Evolutionary conservation across 2,329 filamentous ascomycete species (phyloP).

Genomic region (Scytalidium lignicola): DNA sequence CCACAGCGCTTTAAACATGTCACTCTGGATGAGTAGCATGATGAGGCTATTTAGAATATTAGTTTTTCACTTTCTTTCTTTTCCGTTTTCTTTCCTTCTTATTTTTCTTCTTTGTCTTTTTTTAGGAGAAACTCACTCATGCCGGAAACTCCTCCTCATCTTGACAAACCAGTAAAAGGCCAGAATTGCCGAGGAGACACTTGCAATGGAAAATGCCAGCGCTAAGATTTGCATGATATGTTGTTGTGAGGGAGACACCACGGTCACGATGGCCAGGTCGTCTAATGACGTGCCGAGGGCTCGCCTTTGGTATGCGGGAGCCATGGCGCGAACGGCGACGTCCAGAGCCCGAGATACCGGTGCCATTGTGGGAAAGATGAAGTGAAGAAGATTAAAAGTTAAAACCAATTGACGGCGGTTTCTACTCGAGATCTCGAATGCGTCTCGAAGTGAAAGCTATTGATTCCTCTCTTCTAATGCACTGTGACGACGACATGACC

Average conservation of each 20-base stretch:
- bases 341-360: not conserved
- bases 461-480: no score
- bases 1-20: conserved; percentile 66
- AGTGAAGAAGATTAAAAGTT: no score
- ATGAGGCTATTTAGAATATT: conserved; percentile 51
- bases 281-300: not conserved
- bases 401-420: no score
- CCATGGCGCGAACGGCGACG: not conserved
- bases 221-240: conserved; percentile 25
- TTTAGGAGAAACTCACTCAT: conserved; percentile 49
- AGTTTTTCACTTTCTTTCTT: conserved; percentile 3
- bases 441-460: no score
- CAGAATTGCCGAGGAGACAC: conserved; percentile 49
- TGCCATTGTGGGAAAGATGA: no score
- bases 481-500: no score
- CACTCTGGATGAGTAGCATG: conserved; percentile 67
- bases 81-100: no score
- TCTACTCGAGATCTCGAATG: no score
- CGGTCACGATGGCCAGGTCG: not conserved
- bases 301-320: not conserved
- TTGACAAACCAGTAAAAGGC: conserved; percentile 68
- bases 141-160: conserved; percentile 70
- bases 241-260: conserved; percentile 7
- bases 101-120: not conserved
- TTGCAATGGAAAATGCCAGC: conserved; percentile 42